Evolutionary conservation across 495 filamentous ascomycete species (phyloP).

Genomic region (Aspergillus campestris): DNA sequence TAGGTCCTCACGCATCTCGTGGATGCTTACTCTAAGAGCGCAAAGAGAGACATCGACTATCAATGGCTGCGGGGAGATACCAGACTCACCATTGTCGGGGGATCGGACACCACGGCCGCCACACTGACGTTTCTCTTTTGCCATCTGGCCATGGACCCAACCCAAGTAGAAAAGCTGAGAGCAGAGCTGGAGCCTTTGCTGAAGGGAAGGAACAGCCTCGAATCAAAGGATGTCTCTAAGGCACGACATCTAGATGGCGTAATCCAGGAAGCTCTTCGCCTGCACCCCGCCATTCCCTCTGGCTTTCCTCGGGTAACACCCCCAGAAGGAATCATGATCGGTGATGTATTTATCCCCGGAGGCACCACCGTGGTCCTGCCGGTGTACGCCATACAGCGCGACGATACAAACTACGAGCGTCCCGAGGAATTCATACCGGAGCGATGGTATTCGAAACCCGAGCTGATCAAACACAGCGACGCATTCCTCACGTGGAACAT

Average conservation of each 20-base stretch:
- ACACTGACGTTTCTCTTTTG: conserved; percentile 38
- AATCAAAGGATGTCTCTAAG: conserved; percentile 3
- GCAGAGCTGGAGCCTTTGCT: conserved; percentile 4
- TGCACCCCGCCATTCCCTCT: conserved; percentile 14
- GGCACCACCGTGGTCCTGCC: conserved; percentile 26
- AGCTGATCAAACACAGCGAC: conserved; percentile 1
- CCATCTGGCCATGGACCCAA: conserved; percentile 34
- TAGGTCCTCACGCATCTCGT: conserved; percentile 4
- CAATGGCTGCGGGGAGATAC: conserved; percentile 19
- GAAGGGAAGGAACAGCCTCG: not conserved
- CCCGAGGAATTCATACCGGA: conserved; percentile 6
- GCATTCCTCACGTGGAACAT: conserved; percentile 16
- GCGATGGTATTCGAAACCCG: conserved; percentile 2
- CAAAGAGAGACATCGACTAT: conserved; percentile 7
- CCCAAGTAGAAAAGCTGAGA: conserved; percentile 18
- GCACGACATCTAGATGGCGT: conserved; percentile 28
- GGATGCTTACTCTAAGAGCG: conserved; percentile 2
- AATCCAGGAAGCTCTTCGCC: conserved; percentile 30
- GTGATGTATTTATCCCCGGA: conserved; percentile 34
- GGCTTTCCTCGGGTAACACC: conserved; percentile 32
- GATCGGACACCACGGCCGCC: conserved; percentile 46
- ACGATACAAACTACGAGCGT: conserved; percentile 8
- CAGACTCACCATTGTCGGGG: conserved; percentile 24
- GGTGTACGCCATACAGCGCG: conserved; percentile 7
- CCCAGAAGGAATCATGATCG: conserved; percentile 35